These are phyloP conservation scores for Rhamnella rubrinervis DNA, from an alignment of 331 rosid species.

Conservation along the genomic window DNA sequence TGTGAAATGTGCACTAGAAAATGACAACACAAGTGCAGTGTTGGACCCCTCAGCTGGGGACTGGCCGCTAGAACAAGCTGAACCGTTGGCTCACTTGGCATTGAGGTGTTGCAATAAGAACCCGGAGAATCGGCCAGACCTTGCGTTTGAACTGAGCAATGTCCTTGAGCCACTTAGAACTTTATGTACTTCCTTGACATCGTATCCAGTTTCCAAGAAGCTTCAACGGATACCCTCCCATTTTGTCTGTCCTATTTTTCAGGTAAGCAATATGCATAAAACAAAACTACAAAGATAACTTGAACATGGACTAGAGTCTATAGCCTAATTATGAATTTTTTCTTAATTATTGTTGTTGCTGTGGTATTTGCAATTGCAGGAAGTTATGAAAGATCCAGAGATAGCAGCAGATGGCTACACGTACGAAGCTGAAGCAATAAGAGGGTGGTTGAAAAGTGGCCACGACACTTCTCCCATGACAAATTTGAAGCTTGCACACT, in stretches of 20 bases:
- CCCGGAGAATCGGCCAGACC: slow-evolving; percentile 56
- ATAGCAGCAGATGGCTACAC: slow-evolving; percentile 98
- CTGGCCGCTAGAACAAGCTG: slow-evolving; percentile 72
- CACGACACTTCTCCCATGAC: slow-evolving; percentile 96
- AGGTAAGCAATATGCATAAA: slow-evolving; percentile 43
- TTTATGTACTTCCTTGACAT: slow-evolving; percentile 42
- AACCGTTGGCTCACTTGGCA: slow-evolving; percentile 65
- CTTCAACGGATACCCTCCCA: slow-evolving; percentile 69
- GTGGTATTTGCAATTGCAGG: slow-evolving; percentile 53
- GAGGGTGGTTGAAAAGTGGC: slow-evolving; percentile 83
- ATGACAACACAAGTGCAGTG: slow-evolving; percentile 45
- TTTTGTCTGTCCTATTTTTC: slow-evolving; percentile 89
- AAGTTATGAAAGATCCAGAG: slow-evolving; percentile 83
- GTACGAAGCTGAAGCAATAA: slow-evolving; percentile 85
- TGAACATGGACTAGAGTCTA: not conserved
- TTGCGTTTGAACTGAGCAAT: slow-evolving; percentile 56
- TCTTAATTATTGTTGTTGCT: not conserved
- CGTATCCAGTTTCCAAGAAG: slow-evolving; percentile 53
- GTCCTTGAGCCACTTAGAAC: slow-evolving; percentile 69
- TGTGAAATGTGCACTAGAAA: slow-evolving; percentile 66
- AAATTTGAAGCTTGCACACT: slow-evolving; percentile 85
- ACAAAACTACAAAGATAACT: not conserved
- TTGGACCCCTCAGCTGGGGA: slow-evolving; percentile 90
- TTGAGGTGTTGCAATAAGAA: slow-evolving; percentile 67
- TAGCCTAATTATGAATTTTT: too few relatives aligned